These are phyloP conservation scores for Casuarina cunninghamiana DNA, from an alignment of 306 rosid genomes.

Conservation along the genomic window DNA sequence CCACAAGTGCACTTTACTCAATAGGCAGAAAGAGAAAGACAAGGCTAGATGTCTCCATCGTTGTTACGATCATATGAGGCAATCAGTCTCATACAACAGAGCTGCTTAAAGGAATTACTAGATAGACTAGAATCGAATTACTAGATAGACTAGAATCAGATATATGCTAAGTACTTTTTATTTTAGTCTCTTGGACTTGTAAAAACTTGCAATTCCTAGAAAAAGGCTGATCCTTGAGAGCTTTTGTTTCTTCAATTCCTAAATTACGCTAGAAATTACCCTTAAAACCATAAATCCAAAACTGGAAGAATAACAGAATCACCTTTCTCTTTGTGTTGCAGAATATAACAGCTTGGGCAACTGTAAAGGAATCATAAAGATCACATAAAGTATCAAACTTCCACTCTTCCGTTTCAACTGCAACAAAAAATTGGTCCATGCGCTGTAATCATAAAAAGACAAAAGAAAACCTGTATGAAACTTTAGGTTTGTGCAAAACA, in stretches of 20 bases:
- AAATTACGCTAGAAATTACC: background rate
- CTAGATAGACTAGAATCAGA: background rate
- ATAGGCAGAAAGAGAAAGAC: background rate
- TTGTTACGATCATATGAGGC: background rate
- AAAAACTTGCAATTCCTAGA: background rate
- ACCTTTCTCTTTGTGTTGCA: slow-evolving; percentile 98
- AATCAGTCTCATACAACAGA: background rate
- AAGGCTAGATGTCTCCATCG: background rate
- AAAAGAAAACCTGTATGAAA: slow-evolving; percentile 8
- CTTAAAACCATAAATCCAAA: background rate
- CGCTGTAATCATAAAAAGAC: slow-evolving; percentile 54
- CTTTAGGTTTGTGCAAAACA: slow-evolving; percentile 4
- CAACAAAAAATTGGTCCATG: slow-evolving; percentile 96
- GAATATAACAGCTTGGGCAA: slow-evolving; percentile 98
- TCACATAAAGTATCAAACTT: slow-evolving; percentile 95
- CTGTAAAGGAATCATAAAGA: slow-evolving; percentile 93
- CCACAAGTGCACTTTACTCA: background rate
- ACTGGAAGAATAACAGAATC: slow-evolving; percentile 6
- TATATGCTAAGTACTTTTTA: background rate
- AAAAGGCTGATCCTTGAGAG: background rate
- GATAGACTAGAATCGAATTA: too few relatives aligned
- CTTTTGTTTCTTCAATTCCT: background rate
- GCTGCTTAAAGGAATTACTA: background rate
- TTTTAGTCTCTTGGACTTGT: background rate
- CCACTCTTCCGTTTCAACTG: slow-evolving; percentile 97